phyloP scores from a whole-genome alignment of 2,329 filamentous ascomycete genomes.

The Scedosporium boydii region DNA sequence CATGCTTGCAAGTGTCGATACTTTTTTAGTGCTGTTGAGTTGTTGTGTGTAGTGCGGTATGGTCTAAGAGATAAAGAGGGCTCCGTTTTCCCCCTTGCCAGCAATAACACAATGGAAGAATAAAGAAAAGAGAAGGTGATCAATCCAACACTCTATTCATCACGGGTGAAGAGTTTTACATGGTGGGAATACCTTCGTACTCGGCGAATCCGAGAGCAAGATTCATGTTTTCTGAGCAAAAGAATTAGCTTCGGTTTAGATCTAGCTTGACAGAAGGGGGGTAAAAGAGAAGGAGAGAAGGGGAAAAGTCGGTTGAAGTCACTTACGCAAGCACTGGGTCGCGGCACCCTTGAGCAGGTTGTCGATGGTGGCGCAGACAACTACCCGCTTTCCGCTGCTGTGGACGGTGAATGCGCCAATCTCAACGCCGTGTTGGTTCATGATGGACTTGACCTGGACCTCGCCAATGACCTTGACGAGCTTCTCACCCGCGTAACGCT shows the following conservation, averaged over 20 bases:
- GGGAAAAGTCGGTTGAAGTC: not conserved
- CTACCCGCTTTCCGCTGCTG: conserved; percentile 77
- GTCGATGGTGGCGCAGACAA: conserved; percentile 90
- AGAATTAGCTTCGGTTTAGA: conserved; percentile 7
- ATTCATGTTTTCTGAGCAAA: conserved; percentile 74
- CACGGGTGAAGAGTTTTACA: conserved; percentile 17
- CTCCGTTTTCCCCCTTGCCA: not conserved
- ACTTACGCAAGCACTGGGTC: conserved; percentile 84
- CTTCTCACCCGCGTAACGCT: conserved; percentile 91
- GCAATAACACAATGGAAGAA: conserved; percentile 8
- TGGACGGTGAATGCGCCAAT: conserved; percentile 95
- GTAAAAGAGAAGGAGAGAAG: not conserved
- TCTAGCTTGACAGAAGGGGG: not conserved
- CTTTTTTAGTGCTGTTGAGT: not conserved
- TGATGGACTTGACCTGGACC: conserved; percentile 74
- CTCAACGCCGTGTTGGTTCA: conserved; percentile 78
- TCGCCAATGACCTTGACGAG: conserved; percentile 89
- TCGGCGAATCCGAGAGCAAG: conserved; percentile 80
- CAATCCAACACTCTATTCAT: conserved; percentile 10
- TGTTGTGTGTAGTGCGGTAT: not conserved
- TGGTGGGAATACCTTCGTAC: conserved; percentile 72
- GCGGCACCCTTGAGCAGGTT: conserved; percentile 89
- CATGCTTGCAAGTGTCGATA: not conserved
- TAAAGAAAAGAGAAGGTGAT: conserved; percentile 10
- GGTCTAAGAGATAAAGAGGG: not conserved